Percentiles rank a stretch among this genome's conserved stretches.
Evolutionary conservation across 306 rosid genomes (phyloP).

Genomic region (Rosa multiflora): DNA sequence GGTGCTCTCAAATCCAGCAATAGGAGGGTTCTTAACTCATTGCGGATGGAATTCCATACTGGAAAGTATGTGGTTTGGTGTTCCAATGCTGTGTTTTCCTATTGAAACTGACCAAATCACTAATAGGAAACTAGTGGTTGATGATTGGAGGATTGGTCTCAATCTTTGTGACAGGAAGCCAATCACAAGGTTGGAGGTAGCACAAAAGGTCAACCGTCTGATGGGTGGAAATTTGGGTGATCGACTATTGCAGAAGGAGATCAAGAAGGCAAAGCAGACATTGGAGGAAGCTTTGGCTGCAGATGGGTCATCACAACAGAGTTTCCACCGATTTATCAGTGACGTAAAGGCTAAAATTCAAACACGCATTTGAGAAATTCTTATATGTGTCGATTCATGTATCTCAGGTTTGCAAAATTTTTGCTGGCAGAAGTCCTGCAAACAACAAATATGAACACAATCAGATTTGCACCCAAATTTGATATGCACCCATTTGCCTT

Average conservation of each 20-base stretch:
- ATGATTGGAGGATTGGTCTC: conserved; percentile 41
- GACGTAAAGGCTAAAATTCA: conserved; percentile 24
- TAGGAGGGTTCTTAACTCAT: conserved; percentile 33
- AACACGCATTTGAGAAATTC: too few relatives aligned
- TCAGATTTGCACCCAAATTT: too few relatives aligned
- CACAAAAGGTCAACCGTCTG: conserved; percentile 24
- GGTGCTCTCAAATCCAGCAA: conserved; percentile 28
- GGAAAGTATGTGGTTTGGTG: conserved; percentile 35
- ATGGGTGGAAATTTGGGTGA: conserved; percentile 24
- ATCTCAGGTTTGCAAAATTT: too few relatives aligned
- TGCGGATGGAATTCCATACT: conserved; percentile 40
- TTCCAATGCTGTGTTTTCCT: conserved; percentile 35
- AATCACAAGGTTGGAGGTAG: conserved; percentile 24
- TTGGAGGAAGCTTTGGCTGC: background rate
- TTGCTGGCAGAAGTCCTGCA: too few relatives aligned
- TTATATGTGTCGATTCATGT: too few relatives aligned
- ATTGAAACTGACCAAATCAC: conserved; percentile 26
- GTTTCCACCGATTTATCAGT: conserved; percentile 18
- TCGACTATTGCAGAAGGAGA: conserved; percentile 21
- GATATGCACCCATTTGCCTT: too few relatives aligned
- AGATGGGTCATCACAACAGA: conserved; percentile 26
- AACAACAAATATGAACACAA: too few relatives aligned
- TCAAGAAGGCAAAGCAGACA: conserved; percentile 7
- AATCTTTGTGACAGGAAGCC: conserved; percentile 29
- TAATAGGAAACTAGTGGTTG: conserved; percentile 37